Evolutionary conservation across 2,329 filamentous ascomycete species (phyloP).

Genomic region (Xylaria sp.): DNA sequence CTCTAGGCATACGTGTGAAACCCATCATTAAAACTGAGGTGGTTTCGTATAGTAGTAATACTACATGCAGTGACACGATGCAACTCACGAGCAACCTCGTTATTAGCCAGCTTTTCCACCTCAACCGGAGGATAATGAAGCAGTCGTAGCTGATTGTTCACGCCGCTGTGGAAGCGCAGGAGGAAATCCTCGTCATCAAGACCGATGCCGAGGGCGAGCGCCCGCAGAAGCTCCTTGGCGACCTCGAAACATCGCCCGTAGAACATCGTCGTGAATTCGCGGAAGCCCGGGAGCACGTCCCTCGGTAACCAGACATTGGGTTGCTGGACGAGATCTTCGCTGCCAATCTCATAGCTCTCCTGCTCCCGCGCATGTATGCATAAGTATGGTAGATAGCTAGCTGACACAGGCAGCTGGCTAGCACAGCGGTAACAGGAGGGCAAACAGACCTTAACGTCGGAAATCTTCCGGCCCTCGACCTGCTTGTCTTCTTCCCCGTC

Average conservation of each 20-base stretch:
- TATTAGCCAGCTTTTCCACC: slow-evolving; percentile 55
- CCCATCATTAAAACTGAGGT: too few species aligned
- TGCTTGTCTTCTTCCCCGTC: slow-evolving; percentile 55
- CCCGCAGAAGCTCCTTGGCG: slow-evolving; percentile 56
- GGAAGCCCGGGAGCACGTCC: slow-evolving; percentile 57
- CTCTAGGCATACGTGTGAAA: too few species aligned
- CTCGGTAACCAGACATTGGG: slow-evolving; percentile 63
- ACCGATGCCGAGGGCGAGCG: slow-evolving; percentile 59
- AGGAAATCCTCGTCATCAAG: slow-evolving; percentile 58
- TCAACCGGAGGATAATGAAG: slow-evolving; percentile 66
- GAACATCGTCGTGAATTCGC: slow-evolving; percentile 59
- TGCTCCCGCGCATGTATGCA: slow-evolving; percentile 38
- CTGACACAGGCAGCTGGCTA: not conserved
- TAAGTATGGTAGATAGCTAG: not conserved
- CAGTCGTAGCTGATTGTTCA: slow-evolving; percentile 69
- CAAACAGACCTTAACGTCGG: slow-evolving; percentile 61
- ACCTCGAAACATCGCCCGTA: slow-evolving; percentile 59
- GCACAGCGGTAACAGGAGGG: not conserved
- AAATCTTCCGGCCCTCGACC: slow-evolving; percentile 55
- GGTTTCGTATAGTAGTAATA: not conserved
- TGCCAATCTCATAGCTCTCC: slow-evolving; percentile 65
- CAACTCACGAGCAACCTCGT: slow-evolving; percentile 53
- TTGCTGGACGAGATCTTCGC: slow-evolving; percentile 55
- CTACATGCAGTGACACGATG: not conserved
- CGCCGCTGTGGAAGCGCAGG: slow-evolving; percentile 61